Base-by-base conservation (phyloP, 306 rosid species). In the Ochetophila trinervis region DNA sequence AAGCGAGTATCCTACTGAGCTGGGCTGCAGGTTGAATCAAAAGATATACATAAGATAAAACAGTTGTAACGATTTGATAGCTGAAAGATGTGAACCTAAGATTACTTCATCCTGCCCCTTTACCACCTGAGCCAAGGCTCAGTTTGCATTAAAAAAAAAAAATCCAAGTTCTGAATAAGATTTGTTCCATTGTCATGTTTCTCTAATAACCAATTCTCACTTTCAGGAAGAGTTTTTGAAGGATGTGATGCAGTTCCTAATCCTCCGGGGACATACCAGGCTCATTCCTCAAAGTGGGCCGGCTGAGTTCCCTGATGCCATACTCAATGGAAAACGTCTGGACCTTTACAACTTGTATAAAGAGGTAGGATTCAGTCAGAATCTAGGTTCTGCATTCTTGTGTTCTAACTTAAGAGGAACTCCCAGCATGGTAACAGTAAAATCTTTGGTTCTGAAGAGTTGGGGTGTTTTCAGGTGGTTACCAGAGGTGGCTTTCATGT, bases 401-500 rank as follows among this genome's bases (percentile, higher is more conserved):
- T 19, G 57, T 32, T 60, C 22, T n/a, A 16, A 21, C 44, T 45
- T 49, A n/a, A 22, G 18, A 67, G 57, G 19, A 66, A 58, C 36
- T 59, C 24, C 20, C 22, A 14, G n/a, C 34, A 52, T 40, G 27
- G 5, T 54, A 63, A 62, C 20, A 53, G 22, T 68, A 5, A 15
- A 63, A 5, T 8, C 34, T 59, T 15, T 59, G 5, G 63, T 67
- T 18, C 51, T 78, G 50, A 85, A 65, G 44, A 55, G 21, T 54
- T 78, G 57, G 64, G 63, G 40, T 66, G 36, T 55, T 75, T 61
- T 15, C 65, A 92, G 99, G 99, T 94, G 84, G 99, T 90, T 53
- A 90, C 99, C 3, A 82, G 99, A 78, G 99, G 99, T 65, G 99
- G 99, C 73, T 94, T 94, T 83, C 97, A 94, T 67, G 99, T 94